Evolutionary conservation across 768 basidiomycete genomes (phyloP), one percentile per base, ranked within the genome.

Genomic region (Gyrodon lividus): DNA sequence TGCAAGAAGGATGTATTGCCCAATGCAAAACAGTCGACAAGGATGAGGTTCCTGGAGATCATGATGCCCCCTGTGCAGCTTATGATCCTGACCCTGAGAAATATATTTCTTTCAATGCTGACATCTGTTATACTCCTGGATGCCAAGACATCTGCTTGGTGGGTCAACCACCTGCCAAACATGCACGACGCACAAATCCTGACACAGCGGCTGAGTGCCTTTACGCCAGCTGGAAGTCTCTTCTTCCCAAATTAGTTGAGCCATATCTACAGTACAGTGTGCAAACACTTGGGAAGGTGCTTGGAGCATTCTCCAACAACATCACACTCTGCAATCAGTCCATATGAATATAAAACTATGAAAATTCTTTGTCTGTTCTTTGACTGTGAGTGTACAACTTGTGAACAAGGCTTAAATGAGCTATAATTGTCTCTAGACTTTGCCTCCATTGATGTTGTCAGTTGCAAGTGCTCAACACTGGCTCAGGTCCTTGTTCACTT

Each of bases 401-500:
- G n/a, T 39, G 12, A 30, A 9, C 23, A 8, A 6, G 4, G 28
- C 13, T 45, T 31, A 17, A 40, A 20, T 34, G 12, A 33, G 26
- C 14, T 38, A 9, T 22, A 43, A 22, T n/a, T 4, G 2, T 13
- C 28, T 34, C 12, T 35, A 66, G 66, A 61, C 40, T 65, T 60
- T 30, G 17, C 34, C 13, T 31, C 38, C 4, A 28, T 59, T 6
- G 31, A 54, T 1, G 52, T 66, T 12, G 14, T 28, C 1, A 40
- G 10, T 34, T 72, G 70, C 42, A 7, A 37, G 26, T 72, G 70
- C 46, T 53, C 55, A 28, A 33, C 50, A 2, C 23, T 64, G 0
- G 19, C 57, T 0, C 54, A 65, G 23, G 51, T 59, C 2, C 69
- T 73, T 2, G 56, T 73, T 3, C 24, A 45, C 10, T 44, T 67